Conservation (phyloP, 306 rosid species). For the Trichosanthes truncata region DNA sequence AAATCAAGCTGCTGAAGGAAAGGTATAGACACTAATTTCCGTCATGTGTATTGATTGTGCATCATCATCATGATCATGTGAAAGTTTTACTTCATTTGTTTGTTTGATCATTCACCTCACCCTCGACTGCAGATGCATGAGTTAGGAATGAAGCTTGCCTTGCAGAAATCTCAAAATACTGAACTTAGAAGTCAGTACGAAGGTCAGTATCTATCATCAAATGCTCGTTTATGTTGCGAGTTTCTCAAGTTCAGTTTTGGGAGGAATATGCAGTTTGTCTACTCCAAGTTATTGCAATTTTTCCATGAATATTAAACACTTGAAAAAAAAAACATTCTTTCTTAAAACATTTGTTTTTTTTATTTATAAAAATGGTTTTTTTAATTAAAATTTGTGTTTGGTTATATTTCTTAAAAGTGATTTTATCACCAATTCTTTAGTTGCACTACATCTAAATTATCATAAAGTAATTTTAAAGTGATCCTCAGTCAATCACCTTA, state of each 20-base stretch:
- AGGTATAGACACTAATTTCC: slow-evolving; percentile 36
- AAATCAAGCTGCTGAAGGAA: slow-evolving; percentile 91
- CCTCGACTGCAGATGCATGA: slow-evolving; percentile 65
- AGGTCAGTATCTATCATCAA: slow-evolving; percentile 36
- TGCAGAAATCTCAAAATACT: slow-evolving; percentile 73
- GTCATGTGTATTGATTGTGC: not conserved
- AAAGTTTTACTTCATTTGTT: not conserved
- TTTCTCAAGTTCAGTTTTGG: not conserved
- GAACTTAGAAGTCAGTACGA: slow-evolving; percentile 73
- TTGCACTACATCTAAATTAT: too few relatives aligned
- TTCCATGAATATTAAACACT: not conserved
- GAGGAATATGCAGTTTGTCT: not conserved
- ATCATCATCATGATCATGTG: not conserved
- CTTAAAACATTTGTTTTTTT: too few relatives aligned
- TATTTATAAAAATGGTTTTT: too few relatives aligned
- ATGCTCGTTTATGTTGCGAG: not conserved
- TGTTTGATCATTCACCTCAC: not conserved
- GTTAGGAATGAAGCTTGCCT: slow-evolving; percentile 63
- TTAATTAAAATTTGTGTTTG: not conserved
- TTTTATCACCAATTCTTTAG: too few relatives aligned
- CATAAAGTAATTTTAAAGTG: not conserved
- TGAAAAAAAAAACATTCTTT: too few relatives aligned
- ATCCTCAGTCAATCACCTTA: too few relatives aligned
- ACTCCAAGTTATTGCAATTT: not conserved
- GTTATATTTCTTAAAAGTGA: not conserved